A percentile compares a stretch with the other conserved stretches of the same genome.
phyloP scores from a whole-genome alignment of 2,329 filamentous ascomycete species.

The Penicillium rolfsii region DNA sequence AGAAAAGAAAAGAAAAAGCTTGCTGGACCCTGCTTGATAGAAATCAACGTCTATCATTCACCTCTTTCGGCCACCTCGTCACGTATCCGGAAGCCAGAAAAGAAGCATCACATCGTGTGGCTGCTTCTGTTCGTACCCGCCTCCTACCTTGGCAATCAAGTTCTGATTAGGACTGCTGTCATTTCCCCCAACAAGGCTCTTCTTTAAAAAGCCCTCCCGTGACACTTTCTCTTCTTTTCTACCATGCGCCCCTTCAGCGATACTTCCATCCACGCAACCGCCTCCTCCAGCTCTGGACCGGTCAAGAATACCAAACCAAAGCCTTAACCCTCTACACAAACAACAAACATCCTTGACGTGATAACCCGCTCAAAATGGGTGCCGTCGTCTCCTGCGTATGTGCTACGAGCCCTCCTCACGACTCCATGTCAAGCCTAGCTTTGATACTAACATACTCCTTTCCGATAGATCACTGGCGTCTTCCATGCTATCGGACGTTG shows the following conservation, averaged over 20 bases:
- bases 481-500: constrained; percentile 67
- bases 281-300: constrained; percentile 34
- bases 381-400: constrained; percentile 82
- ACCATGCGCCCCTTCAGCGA: constrained; percentile 38
- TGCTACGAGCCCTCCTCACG: constrained; percentile 29
- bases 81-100: constrained; percentile 19
- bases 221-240: not conserved
- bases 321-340: constrained; percentile 17
- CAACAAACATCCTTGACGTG: constrained; percentile 11
- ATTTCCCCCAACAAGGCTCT: constrained; percentile 6
- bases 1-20: constrained; percentile 1
- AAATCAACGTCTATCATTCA: constrained; percentile 24
- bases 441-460: constrained; percentile 13
- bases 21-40: constrained; percentile 10
- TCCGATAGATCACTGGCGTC: constrained; percentile 58
- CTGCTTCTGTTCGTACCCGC: not conserved
- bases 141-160: constrained; percentile 1
- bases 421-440: constrained; percentile 21
- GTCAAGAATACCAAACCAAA: constrained; percentile 20
- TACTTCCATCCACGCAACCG: constrained; percentile 32
- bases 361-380: constrained; percentile 64
- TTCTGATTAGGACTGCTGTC: constrained; percentile 4
- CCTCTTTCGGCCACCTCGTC: constrained; percentile 24
- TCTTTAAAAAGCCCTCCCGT: constrained; percentile 3
- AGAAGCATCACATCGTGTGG: constrained; percentile 1